These are phyloP conservation scores for Arthrinium phaeospermum DNA, from an alignment of 2,329 filamentous ascomycete genomes.

Conservation along the genomic window DNA sequence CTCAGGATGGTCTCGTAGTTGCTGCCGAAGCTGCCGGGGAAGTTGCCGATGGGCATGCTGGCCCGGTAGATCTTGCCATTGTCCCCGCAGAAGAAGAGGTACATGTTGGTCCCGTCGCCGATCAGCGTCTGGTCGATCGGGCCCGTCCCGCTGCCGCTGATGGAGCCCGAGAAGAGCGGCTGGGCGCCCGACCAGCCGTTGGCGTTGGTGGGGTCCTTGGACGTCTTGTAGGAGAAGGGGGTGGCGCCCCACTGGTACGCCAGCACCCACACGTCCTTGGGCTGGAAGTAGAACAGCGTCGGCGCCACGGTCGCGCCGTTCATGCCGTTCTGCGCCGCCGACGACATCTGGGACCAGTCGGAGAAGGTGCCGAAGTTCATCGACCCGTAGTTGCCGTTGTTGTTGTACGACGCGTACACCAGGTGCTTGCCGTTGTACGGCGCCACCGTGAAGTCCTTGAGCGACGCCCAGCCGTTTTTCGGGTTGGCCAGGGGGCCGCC, in stretches of 20 bases:
- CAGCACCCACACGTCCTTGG: conserved; percentile 66
- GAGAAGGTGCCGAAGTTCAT: conserved; percentile 62
- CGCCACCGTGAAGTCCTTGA: conserved; percentile 68
- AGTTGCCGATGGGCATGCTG: conserved; percentile 66
- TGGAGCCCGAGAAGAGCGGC: conserved; percentile 61
- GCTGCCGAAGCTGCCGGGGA: conserved; percentile 65
- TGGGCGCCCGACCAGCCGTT: conserved; percentile 62
- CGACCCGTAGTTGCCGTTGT: conserved; percentile 55
- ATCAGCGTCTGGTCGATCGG: conserved; percentile 69
- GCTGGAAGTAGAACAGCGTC: conserved; percentile 66
- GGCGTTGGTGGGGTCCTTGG: conserved; percentile 59
- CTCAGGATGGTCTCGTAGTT: conserved; percentile 54
- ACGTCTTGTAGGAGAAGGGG: conserved; percentile 65
- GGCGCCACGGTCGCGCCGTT: conserved; percentile 57
- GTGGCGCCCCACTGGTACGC: conserved; percentile 68
- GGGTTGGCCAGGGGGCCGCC: conserved; percentile 1
- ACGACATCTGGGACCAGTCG: conserved; percentile 58
- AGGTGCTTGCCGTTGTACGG: conserved; percentile 63
- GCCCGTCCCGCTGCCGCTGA: conserved; percentile 56
- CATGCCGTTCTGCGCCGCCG: conserved; percentile 60
- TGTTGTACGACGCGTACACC: conserved; percentile 60
- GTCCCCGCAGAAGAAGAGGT: conserved; percentile 71
- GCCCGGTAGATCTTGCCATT: conserved; percentile 70
- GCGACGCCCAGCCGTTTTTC: conserved; percentile 38
- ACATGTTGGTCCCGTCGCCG: conserved; percentile 65